Evolutionary conservation across 108 stramenopile species (phyloP).

Genomic region (Cyclostephanos tholiformis): DNA sequence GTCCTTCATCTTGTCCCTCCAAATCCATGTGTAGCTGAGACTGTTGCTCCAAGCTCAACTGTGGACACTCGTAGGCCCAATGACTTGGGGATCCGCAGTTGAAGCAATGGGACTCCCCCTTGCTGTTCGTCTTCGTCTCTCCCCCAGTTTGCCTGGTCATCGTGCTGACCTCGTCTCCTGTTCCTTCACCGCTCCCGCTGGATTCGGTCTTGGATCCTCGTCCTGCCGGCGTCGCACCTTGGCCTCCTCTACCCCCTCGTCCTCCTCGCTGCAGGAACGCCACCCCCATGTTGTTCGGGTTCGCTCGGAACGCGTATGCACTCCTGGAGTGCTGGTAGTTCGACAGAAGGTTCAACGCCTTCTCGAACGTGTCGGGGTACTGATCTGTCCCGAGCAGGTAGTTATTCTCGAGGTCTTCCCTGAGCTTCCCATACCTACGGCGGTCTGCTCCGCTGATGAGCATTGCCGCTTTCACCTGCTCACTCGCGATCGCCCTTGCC

Average conservation of each 20-base stretch:
- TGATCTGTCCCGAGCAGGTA: constrained; percentile 12
- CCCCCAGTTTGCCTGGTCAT: no score
- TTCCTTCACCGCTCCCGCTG: background rate
- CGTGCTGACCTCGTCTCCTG: no score
- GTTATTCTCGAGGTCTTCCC: constrained; percentile 6
- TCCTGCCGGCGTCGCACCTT: no score
- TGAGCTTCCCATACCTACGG: background rate
- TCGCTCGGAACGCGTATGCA: background rate
- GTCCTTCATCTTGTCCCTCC: background rate
- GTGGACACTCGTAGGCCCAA: background rate
- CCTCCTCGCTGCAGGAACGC: no score
- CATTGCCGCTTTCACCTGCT: no score
- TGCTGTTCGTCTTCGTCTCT: no score
- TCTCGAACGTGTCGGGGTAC: constrained; percentile 14
- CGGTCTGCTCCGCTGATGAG: no score
- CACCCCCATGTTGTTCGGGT: no score
- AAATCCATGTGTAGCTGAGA: background rate
- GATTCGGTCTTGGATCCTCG: no score
- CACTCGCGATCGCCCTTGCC: no score
- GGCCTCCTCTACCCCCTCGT: no score
- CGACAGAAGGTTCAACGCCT: background rate
- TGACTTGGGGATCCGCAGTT: background rate
- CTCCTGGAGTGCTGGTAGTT: constrained; percentile 1
- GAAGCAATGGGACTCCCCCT: no score
- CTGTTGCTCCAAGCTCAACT: background rate